Conservation (phyloP, 139 green algal genomes). For the Yamagishiella unicocca region DNA sequence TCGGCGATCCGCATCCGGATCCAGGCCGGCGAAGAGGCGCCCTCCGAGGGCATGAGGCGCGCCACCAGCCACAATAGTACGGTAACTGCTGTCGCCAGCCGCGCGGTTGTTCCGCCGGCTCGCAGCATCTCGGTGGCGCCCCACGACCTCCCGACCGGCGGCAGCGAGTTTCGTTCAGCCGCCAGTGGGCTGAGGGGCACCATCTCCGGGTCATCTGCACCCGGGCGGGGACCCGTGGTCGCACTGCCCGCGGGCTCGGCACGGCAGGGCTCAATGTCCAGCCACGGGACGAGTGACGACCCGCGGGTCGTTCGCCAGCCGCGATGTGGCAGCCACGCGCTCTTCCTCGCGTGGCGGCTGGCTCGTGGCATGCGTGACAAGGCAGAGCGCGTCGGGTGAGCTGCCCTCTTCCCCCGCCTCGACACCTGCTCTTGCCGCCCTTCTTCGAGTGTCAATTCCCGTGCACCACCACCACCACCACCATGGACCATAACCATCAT, state of each 20-base stretch:
- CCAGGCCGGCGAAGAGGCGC: too few relatives aligned
- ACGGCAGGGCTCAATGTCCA: neutral
- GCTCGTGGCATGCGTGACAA: neutral
- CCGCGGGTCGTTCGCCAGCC: slow-evolving; percentile 14
- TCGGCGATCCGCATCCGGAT: too few relatives aligned
- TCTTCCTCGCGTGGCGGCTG: slow-evolving; percentile 19
- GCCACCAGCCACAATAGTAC: too few relatives aligned
- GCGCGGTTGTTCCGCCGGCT: neutral
- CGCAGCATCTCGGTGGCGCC: neutral
- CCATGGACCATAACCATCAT: too few relatives aligned
- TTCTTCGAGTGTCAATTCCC: too few relatives aligned
- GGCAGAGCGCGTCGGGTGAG: neutral
- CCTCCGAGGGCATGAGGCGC: too few relatives aligned
- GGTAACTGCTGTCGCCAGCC: too few relatives aligned
- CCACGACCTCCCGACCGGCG: neutral
- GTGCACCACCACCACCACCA: too few relatives aligned
- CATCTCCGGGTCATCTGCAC: neutral
- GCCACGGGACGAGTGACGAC: neutral
- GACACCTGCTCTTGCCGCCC: neutral
- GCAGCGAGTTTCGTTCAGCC: neutral
- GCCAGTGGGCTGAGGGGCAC: neutral
- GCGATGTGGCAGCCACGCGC: neutral
- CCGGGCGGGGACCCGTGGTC: neutral
- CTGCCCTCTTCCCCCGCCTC: neutral
- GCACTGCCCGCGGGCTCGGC: neutral